These are phyloP conservation scores for Aspergillus sp. DNA, from an alignment of 2,329 filamentous ascomycete genomes.

Conservation along the genomic window DNA sequence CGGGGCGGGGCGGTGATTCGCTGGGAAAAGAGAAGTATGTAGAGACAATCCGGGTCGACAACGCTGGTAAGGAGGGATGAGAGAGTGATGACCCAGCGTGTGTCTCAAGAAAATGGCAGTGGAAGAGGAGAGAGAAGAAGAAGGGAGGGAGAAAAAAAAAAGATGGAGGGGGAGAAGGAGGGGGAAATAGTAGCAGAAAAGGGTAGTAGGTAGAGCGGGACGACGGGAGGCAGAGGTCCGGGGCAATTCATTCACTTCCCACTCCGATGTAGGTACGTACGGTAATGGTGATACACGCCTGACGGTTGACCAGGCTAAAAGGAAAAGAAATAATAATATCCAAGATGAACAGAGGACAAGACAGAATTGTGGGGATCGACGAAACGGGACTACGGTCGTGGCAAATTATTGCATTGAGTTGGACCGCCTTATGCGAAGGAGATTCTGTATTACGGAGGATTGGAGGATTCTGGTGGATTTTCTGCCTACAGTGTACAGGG, in stretches of 20 bases:
- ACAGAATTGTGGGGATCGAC: slow-evolving; percentile 17
- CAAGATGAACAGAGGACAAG: slow-evolving; percentile 10
- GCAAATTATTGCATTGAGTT: slow-evolving; percentile 13
- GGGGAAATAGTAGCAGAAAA: slow-evolving; percentile 8
- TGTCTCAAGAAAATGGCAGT: slow-evolving; percentile 8
- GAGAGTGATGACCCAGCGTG: slow-evolving; percentile 22
- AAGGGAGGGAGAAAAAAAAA: slow-evolving; percentile 13
- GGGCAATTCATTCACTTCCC: slow-evolving; percentile 18
- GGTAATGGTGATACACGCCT: slow-evolving; percentile 7
- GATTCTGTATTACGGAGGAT: no score
- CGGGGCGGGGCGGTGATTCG: slow-evolving; percentile 16
- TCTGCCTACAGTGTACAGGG: not conserved
- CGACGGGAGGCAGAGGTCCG: slow-evolving; percentile 20
- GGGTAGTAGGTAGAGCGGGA: slow-evolving; percentile 17
- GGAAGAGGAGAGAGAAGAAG: slow-evolving; percentile 7
- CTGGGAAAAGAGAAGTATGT: slow-evolving; percentile 5
- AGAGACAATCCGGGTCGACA: slow-evolving; percentile 20
- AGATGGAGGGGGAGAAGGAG: slow-evolving; percentile 13
- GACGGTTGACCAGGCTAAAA: no score
- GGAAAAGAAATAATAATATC: not conserved
- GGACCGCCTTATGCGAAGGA: not conserved
- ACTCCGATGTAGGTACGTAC: slow-evolving; percentile 20
- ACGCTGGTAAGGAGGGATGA: slow-evolving; percentile 17
- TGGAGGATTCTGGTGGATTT: no score
- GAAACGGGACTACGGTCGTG: slow-evolving; percentile 14